Conservation (phyloP, 2,329 filamentous ascomycete species). For the Colletotrichum zoysiae region DNA sequence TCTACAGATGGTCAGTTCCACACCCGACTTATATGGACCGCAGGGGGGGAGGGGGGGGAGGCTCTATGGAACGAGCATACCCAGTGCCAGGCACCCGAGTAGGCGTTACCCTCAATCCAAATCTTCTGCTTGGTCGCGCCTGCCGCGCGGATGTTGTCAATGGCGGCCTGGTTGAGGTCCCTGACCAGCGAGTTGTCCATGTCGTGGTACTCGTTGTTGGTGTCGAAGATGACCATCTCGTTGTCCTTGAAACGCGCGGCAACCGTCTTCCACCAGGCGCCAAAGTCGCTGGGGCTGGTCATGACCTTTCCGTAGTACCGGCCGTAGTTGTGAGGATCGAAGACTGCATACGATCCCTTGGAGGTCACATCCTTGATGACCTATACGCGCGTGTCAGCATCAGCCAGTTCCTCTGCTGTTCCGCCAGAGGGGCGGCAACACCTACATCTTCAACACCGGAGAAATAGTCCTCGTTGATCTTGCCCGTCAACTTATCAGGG, state of each 20-base stretch:
- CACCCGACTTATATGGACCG: background rate
- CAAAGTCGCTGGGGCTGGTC: constrained; percentile 61
- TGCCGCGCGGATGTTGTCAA: constrained; percentile 67
- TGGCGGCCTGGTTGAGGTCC: constrained; percentile 69
- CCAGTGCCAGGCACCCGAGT: constrained; percentile 57
- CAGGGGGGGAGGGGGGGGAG: too few relatives aligned
- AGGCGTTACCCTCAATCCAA: constrained; percentile 63
- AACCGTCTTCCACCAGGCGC: constrained; percentile 65
- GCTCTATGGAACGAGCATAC: background rate
- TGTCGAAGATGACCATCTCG: constrained; percentile 67
- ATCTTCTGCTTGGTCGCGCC: constrained; percentile 65
- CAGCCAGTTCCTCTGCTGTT: background rate
- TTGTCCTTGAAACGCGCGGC: constrained; percentile 63
- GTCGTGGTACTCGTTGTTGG: constrained; percentile 72
- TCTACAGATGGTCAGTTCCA: constrained; percentile 6
- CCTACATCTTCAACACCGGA: constrained; percentile 50
- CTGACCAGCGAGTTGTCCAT: constrained; percentile 68
- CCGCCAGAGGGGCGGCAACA: background rate
- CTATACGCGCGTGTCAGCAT: constrained; percentile 10
- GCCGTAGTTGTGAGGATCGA: constrained; percentile 69
- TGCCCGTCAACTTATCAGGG: constrained; percentile 57
- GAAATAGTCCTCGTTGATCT: constrained; percentile 55
- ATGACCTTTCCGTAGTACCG: constrained; percentile 63
- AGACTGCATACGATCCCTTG: constrained; percentile 57
- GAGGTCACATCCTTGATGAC: constrained; percentile 51